Conservation (phyloP, 2,329 filamentous ascomycete species). For the Trichophyton simii region DNA sequence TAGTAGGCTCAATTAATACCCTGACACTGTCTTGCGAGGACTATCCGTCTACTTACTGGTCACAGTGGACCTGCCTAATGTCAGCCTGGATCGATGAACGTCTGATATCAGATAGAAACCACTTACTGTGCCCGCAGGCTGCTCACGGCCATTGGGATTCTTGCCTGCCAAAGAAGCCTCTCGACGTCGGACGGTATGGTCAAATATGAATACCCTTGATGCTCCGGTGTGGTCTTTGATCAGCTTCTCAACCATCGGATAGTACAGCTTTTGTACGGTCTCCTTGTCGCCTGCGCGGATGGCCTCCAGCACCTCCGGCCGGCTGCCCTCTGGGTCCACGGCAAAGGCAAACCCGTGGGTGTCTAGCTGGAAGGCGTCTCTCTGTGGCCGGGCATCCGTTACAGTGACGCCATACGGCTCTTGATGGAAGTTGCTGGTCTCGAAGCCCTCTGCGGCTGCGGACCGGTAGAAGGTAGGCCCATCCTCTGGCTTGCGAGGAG, state of each 20-base stretch:
- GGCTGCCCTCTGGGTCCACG: constrained; percentile 33
- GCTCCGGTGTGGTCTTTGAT: constrained; percentile 55
- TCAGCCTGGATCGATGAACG: not conserved
- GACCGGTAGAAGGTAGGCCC: not conserved
- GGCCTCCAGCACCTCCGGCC: not conserved
- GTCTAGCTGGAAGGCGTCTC: not conserved
- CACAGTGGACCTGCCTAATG: not conserved
- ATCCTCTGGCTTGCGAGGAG: not conserved
- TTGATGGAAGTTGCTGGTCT: not conserved
- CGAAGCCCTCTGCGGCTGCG: not conserved
- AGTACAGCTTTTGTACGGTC: constrained; percentile 44
- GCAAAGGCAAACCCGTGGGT: constrained; percentile 6
- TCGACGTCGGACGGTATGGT: constrained; percentile 69
- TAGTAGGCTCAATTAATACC: not conserved
- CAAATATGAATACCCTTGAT: constrained; percentile 60
- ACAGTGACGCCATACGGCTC: not conserved
- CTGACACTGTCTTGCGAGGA: not conserved
- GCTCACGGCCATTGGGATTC: not conserved
- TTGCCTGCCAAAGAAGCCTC: not conserved
- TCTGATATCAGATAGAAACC: not conserved
- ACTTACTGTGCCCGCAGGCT: not conserved
- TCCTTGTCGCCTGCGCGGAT: not conserved
- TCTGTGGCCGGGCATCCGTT: not conserved
- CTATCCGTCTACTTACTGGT: not conserved
- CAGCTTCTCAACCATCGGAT: constrained; percentile 67